Evolutionary conservation across 2,329 filamentous ascomycete genomes (phyloP), one percentile per base, ranked within the genome.

Genomic region (Aspergillus sp.): DNA sequence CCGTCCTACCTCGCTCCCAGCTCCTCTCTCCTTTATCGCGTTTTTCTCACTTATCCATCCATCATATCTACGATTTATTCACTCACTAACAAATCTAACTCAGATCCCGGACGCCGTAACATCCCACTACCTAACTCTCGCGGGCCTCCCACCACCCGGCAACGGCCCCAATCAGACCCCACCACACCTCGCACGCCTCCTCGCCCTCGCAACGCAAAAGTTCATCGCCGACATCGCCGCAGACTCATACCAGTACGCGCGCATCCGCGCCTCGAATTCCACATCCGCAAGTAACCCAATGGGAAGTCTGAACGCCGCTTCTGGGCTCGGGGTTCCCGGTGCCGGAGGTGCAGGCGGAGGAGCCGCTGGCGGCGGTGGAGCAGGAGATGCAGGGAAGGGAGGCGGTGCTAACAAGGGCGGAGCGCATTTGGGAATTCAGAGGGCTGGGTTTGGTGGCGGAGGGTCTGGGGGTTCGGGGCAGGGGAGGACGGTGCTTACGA

Each of bases 181-280:
- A 71, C 90, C 90, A 22, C 92, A 93, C 61, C 90, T 99, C 30
- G 92, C 94, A 23, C 92, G 94, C 52, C 90, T 99, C 3, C 90
- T 99, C 48, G 94, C 95, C 2, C 90, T 99, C 8, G 95, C 95
- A n/a, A 97, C 95, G 0, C 95, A 99, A 75, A 99, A 99, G 76
- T 99, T 99, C 83, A 91, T 99, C 71, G 93, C 95, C 62, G 95
- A 99, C 77, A 92, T 99, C 67, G 95, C 95, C 1, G 93, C 95
- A 60, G 95, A 99, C 77, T 93, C 95, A 3, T 99, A 99, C 78
- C 95, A 99, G 79, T 98, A 97, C 83, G 93, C 91, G 64, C 92
- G 94, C 57, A 98, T 99, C 72, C 90, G 95, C 46, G 91, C 92
- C n/a, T 94, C 91, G 23, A 96, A 95, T 74, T 93, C 90, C 61